A percentile compares a stretch with the other conserved stretches of the same genome.
Conservation (phyloP, 2,329 filamentous ascomycete species). For the Emergomyces orientalis region DNA sequence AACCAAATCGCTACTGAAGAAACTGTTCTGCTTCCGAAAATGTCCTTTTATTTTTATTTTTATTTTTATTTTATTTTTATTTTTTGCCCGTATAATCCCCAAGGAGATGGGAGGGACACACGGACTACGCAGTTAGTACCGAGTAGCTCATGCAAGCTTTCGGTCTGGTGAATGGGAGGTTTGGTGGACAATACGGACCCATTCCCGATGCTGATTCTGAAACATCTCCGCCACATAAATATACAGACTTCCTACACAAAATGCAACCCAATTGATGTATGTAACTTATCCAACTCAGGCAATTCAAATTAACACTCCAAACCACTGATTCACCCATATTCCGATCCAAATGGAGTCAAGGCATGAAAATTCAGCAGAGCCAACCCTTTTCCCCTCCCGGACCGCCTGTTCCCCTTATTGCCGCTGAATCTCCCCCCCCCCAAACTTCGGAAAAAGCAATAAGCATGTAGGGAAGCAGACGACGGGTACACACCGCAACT, state of each 20-base stretch:
- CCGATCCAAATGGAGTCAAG: not conserved
- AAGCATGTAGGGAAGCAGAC: not conserved
- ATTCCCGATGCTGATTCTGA: not conserved
- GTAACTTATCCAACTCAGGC: no score
- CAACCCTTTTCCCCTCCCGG: not conserved
- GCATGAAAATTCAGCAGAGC: not conserved
- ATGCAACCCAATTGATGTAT: no score
- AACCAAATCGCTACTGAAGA: not conserved
- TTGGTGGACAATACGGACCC: not conserved
- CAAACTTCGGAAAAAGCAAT: not conserved
- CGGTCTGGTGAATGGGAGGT: not conserved
- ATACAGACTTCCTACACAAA: not conserved
- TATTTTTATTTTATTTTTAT: no score
- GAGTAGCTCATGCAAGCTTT: not conserved
- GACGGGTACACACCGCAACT: not conserved
- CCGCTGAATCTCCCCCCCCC: no score
- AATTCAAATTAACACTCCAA: not conserved
- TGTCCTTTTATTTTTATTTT: no score
- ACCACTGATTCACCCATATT: not conserved
- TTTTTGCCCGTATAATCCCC: not conserved
- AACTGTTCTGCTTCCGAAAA: not conserved
- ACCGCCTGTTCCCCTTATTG: no score
- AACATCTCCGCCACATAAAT: not conserved
- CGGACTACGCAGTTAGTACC: not conserved
- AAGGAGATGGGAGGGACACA: not conserved